Conservation (phyloP, 805 yeast species). For the Nakazawaea ishiwadae region DNA sequence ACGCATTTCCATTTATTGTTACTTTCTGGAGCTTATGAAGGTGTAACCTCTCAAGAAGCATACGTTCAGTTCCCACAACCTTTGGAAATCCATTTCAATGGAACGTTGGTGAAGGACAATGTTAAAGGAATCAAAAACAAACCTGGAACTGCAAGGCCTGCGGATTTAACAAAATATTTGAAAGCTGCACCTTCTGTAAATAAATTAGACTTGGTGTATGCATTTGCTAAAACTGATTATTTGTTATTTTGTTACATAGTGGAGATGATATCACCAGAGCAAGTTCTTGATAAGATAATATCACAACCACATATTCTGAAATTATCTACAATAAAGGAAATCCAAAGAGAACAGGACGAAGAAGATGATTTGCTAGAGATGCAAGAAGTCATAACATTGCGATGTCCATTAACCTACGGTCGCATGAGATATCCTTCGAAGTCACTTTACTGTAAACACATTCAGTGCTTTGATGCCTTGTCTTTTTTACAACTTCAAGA, state of each 20-base stretch:
- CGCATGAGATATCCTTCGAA: conserved; percentile 71
- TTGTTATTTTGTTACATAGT: conserved; percentile 57
- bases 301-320: conserved; percentile 48
- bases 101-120: conserved; percentile 41
- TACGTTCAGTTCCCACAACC: conserved; percentile 66
- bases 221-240: conserved; percentile 47
- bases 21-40: conserved; percentile 44
- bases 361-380: conserved; percentile 73
- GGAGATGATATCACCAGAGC: conserved; percentile 37
- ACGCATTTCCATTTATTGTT: conserved; percentile 38
- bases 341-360: conserved; percentile 41
- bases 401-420: conserved; percentile 74
- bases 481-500: conserved; percentile 71
- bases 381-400: conserved; percentile 59
- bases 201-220: conserved; percentile 49
- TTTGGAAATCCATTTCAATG: conserved; percentile 62
- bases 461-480: conserved; percentile 83
- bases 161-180: conserved; percentile 60
- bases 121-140: conserved; percentile 73
- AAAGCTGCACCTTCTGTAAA: conserved; percentile 30
- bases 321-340: conserved; percentile 43
- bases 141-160: conserved; percentile 79
- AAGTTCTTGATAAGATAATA: conserved; percentile 35
- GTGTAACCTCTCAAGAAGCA: conserved; percentile 26
- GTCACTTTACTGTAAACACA: conserved; percentile 67